Conservation (phyloP, 1,284 basidiomycete genomes). For the Calocybe gambosa region DNA sequence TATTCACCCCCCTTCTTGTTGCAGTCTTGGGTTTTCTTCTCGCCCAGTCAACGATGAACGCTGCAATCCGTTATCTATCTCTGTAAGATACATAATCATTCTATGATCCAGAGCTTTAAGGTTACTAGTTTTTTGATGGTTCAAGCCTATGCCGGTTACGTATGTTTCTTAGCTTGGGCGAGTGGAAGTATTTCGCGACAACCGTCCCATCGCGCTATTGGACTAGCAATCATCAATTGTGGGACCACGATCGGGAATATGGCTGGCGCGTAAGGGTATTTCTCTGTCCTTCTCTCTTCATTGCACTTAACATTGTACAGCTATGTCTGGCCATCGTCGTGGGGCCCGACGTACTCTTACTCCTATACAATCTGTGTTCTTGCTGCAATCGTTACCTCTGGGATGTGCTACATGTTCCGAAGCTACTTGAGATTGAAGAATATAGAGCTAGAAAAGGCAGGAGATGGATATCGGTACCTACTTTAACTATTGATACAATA, state of each 20-base stretch:
- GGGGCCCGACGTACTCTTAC: slow-evolving; percentile 37
- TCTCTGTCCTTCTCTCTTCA: neutral
- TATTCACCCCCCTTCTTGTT: slow-evolving; percentile 42
- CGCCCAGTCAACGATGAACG: slow-evolving; percentile 65
- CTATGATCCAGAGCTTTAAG: neutral
- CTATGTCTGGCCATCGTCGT: slow-evolving; percentile 34
- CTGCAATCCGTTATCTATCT: slow-evolving; percentile 60
- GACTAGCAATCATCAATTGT: slow-evolving; percentile 63
- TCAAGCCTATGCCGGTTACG: slow-evolving; percentile 63
- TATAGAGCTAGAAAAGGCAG: slow-evolving; percentile 3
- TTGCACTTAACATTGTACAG: slow-evolving; percentile 17
- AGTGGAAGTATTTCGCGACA: slow-evolving; percentile 63
- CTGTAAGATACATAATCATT: slow-evolving; percentile 35
- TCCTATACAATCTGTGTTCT: slow-evolving; percentile 45
- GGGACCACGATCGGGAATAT: slow-evolving; percentile 68
- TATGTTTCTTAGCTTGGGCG: slow-evolving; percentile 62
- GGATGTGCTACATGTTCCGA: slow-evolving; percentile 45
- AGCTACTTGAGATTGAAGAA: slow-evolving; percentile 22
- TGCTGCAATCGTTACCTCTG: slow-evolving; percentile 32
- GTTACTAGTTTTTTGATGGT: slow-evolving; percentile 62
- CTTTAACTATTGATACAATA: slow-evolving; percentile 1
- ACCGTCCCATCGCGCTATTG: slow-evolving; percentile 65
- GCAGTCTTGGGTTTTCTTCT: slow-evolving; percentile 71
- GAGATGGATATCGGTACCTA: slow-evolving; percentile 10
- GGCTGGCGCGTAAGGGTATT: slow-evolving; percentile 54